These are phyloP conservation scores for Trichoderma polysporum DNA, from an alignment of 2,329 filamentous ascomycete species.

Conservation along the genomic window DNA sequence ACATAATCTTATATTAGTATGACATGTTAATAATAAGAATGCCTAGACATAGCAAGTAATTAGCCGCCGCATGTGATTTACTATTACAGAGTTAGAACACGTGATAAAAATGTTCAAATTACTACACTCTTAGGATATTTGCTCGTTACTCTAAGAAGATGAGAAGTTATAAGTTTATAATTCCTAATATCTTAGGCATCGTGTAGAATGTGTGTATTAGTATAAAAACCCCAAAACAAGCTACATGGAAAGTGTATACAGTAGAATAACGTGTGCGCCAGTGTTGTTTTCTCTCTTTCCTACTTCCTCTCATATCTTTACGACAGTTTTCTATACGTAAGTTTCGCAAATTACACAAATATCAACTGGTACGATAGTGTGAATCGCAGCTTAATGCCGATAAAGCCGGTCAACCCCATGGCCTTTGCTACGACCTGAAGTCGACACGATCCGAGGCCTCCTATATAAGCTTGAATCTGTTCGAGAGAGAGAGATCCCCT, in stretches of 20 bases:
- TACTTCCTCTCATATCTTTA: not conserved
- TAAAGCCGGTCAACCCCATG: not conserved
- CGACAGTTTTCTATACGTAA: not conserved
- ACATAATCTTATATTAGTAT: not conserved
- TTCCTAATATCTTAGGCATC: not conserved
- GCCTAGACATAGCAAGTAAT: too few species aligned
- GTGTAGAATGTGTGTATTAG: not conserved
- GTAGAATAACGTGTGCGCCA: not conserved
- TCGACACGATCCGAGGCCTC: not conserved
- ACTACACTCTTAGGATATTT: not conserved
- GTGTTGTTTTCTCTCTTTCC: not conserved
- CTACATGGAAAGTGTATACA: not conserved
- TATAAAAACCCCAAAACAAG: not conserved
- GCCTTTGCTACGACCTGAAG: not conserved
- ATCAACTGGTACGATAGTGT: not conserved
- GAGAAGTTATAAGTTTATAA: too few species aligned
- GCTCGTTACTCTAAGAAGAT: not conserved
- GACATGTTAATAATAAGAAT: not conserved
- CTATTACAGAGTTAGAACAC: not conserved
- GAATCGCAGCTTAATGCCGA: not conserved
- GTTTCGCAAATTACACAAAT: not conserved
- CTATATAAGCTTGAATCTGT: not conserved
- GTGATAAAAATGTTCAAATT: not conserved
- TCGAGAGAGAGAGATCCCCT: not conserved
- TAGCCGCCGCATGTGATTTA: not conserved